Conservation (phyloP, 1,139 yeast species). For the Meyerozyma elateridarum region DNA sequence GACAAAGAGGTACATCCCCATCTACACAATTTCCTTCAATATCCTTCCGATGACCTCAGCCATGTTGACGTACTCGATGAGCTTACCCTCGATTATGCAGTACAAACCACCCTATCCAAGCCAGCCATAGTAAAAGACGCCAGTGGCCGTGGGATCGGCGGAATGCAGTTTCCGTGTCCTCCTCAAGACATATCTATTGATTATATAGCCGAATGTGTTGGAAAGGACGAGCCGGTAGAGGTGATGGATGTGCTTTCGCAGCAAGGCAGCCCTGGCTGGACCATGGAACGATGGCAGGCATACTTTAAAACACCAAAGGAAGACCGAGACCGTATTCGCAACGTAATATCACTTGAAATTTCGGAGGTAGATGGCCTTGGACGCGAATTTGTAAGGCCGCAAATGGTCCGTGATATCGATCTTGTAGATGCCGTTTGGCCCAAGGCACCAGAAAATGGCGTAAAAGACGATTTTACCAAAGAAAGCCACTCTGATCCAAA, state of each 20-base stretch:
- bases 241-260: conserved; percentile 92
- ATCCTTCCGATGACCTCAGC: conserved; percentile 11
- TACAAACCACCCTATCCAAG: conserved; percentile 16
- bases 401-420: conserved; percentile 62
- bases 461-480: no score
- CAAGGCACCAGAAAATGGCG: conserved; percentile 19
- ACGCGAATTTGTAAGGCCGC: conserved; percentile 53
- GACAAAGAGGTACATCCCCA: conserved; percentile 63
- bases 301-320: conserved; percentile 49
- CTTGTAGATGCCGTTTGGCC: conserved; percentile 67
- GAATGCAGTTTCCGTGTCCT: conserved; percentile 36
- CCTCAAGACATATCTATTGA: conserved; percentile 45
- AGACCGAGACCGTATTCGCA: conserved; percentile 62
- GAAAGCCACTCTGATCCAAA: no score
- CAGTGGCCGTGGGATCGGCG: conserved; percentile 18
- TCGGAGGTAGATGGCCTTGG: conserved; percentile 53
- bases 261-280: conserved; percentile 66
- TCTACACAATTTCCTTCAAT: conserved; percentile 32
- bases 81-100: conserved; percentile 35
- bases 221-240: conserved; percentile 61
- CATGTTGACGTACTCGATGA: conserved; percentile 16
- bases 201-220: conserved; percentile 56
- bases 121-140: conserved; percentile 36
- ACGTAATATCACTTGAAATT: conserved; percentile 79
- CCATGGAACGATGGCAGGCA: conserved; percentile 67